Evolutionary conservation across 2,329 filamentous ascomycete genomes (phyloP).

Genomic region (Xylariaceae sp.): DNA sequence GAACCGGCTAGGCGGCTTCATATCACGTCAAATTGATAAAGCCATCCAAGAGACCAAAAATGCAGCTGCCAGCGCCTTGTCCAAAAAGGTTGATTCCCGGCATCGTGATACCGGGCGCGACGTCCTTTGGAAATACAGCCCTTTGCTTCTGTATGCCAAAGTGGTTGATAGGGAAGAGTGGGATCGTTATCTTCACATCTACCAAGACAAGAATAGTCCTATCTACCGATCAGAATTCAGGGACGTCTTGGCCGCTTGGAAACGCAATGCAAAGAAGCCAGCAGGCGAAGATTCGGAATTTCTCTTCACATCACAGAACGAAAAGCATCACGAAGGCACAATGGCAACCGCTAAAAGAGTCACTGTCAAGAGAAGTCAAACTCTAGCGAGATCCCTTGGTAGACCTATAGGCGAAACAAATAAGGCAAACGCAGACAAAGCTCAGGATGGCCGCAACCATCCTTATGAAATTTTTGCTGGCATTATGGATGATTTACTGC

Average conservation of each 20-base stretch:
- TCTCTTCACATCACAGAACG: conserved; percentile 76
- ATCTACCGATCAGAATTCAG: conserved; percentile 80
- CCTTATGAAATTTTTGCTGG: conserved; percentile 77
- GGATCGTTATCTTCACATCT: conserved; percentile 71
- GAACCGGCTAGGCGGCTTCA: conserved; percentile 71
- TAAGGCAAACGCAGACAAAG: conserved; percentile 49
- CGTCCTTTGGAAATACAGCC: conserved; percentile 80
- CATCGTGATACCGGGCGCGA: conserved; percentile 68
- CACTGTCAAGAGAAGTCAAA: conserved; percentile 91
- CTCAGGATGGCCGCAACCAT: conserved; percentile 59
- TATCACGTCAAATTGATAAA: conserved; percentile 73
- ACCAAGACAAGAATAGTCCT: conserved; percentile 68
- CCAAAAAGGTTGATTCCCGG: conserved; percentile 62
- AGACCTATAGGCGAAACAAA: conserved; percentile 60
- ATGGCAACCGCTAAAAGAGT: conserved; percentile 77
- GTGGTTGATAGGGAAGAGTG: conserved; percentile 79
- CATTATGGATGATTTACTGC: conserved; percentile 74
- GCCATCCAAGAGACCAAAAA: conserved; percentile 66
- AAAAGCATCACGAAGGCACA: conserved; percentile 76
- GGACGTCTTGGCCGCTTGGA: conserved; percentile 72
- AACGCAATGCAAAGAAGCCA: conserved; percentile 67
- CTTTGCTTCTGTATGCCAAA: conserved; percentile 79
- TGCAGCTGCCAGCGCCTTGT: conserved; percentile 54
- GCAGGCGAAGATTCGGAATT: conserved; percentile 74
- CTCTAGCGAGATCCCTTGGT: conserved; percentile 67